A percentile compares a stretch with the other conserved stretches of the same genome.
Evolutionary conservation across 2,329 filamentous ascomycete species (phyloP).

Genomic region (Ceratocystis cacaofunesta): DNA sequence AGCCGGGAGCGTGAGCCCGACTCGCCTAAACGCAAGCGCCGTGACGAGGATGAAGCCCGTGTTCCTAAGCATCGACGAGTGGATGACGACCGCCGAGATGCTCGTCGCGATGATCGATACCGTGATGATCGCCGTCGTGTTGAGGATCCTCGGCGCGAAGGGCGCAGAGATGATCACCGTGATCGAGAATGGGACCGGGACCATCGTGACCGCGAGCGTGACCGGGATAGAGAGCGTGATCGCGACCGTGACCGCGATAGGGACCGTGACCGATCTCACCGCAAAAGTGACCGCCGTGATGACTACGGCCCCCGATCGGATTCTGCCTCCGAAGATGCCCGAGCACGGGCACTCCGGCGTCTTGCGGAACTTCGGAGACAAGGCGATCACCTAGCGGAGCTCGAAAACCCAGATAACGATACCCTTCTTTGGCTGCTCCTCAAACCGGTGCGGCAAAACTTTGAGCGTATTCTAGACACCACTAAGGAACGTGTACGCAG

Average conservation of each 20-base stretch:
- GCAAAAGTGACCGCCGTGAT: slow-evolving; percentile 50
- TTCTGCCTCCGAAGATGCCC: slow-evolving; percentile 25
- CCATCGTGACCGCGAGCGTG: slow-evolving; percentile 18
- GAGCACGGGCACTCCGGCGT: slow-evolving; percentile 28
- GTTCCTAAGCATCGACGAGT: slow-evolving; percentile 30
- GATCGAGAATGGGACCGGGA: slow-evolving; percentile 19
- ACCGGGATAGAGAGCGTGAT: slow-evolving; percentile 20
- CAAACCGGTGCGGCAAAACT: slow-evolving; percentile 44
- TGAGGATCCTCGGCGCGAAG: slow-evolving; percentile 21
- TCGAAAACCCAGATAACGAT: slow-evolving; percentile 32
- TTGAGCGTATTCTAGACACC: slow-evolving; percentile 44
- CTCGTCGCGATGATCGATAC: slow-evolving; percentile 16
- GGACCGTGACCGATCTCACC: slow-evolving; percentile 29
- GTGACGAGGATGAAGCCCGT: slow-evolving; percentile 21
- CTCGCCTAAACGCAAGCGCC: slow-evolving; percentile 17
- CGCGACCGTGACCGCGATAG: slow-evolving; percentile 17
- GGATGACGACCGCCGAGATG: slow-evolving; percentile 28
- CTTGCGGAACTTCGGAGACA: slow-evolving; percentile 32
- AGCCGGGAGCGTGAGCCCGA: slow-evolving; percentile 28
- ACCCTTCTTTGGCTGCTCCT: slow-evolving; percentile 36
- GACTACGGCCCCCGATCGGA: slow-evolving; percentile 40
- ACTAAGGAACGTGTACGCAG: slow-evolving; percentile 48
- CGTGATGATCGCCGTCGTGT: slow-evolving; percentile 18
- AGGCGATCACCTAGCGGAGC: slow-evolving; percentile 34
- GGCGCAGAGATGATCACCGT: slow-evolving; percentile 25